These are phyloP conservation scores for Pseudonitzschia multistriata DNA, from an alignment of 108 stramenopile species.

Conservation along the genomic window DNA sequence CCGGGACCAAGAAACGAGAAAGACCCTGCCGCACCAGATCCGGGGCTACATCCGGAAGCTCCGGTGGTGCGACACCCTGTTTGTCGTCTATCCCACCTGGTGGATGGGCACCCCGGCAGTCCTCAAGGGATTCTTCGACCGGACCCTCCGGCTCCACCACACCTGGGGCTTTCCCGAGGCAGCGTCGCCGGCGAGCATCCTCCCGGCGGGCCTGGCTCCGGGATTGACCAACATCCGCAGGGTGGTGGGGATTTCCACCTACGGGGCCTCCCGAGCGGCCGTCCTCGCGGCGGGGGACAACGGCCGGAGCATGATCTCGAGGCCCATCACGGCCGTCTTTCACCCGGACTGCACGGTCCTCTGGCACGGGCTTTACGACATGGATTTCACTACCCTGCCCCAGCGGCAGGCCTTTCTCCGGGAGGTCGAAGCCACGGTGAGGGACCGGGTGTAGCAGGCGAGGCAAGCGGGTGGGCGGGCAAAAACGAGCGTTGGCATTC, in stretches of 20 bases:
- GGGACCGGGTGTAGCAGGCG: neutral
- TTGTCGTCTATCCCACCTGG: conserved; percentile 57
- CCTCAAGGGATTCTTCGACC: conserved; percentile 48
- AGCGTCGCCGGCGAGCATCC: neutral
- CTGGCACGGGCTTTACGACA: conserved; percentile 28
- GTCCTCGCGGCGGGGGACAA: conserved; percentile 23
- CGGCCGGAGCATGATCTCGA: conserved; percentile 27
- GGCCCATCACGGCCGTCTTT: conserved; percentile 17
- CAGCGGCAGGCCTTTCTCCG: conserved; percentile 10
- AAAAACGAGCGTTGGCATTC: too few species aligned
- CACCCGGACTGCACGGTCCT: conserved; percentile 13
- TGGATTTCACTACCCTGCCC: conserved; percentile 19
- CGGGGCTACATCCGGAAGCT: conserved; percentile 15
- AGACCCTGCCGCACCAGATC: conserved; percentile 12
- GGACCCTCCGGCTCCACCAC: conserved; percentile 30
- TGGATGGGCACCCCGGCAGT: conserved; percentile 49
- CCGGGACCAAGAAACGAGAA: neutral
- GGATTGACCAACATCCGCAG: conserved; percentile 14
- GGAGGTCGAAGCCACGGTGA: neutral
- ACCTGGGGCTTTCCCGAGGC: conserved; percentile 11
- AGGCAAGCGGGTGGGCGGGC: too few species aligned
- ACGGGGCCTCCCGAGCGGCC: conserved; percentile 21
- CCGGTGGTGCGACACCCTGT: conserved; percentile 38
- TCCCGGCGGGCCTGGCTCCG: conserved; percentile 15
- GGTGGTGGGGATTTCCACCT: conserved; percentile 22